Evolutionary conservation across 139 green algal species (phyloP).

Genomic region (Micractinium sp.): DNA sequence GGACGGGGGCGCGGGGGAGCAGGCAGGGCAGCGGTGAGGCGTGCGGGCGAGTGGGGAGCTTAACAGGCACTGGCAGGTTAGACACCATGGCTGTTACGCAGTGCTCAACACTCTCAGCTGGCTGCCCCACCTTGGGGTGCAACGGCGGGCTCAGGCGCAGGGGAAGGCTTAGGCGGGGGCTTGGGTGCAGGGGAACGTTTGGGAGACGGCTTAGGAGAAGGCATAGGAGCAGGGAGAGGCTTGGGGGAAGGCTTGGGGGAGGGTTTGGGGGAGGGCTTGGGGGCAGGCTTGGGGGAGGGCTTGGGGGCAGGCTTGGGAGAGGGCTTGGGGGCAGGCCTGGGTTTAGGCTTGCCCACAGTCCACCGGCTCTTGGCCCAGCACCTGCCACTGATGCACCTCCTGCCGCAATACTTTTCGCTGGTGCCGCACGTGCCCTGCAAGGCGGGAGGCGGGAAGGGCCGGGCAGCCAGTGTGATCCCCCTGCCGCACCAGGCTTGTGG

Average conservation of each 20-base stretch:
- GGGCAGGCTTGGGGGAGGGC: background rate
- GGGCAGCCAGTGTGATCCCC: too few species aligned
- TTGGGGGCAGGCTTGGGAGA: background rate
- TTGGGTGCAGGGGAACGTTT: background rate
- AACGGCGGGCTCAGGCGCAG: background rate
- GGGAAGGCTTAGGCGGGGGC: background rate
- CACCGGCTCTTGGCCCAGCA: slow-evolving; percentile 8
- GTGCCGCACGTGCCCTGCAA: slow-evolving; percentile 16
- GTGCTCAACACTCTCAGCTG: background rate
- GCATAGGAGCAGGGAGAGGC: background rate
- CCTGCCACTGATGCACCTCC: background rate
- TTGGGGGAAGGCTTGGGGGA: background rate
- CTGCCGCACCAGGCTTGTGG: too few species aligned
- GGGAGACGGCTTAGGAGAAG: background rate
- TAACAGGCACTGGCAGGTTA: too few species aligned
- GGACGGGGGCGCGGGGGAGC: too few species aligned
- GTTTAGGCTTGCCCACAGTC: background rate
- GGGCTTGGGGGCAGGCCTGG: background rate
- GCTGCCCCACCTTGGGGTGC: background rate
- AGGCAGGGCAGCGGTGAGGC: background rate
- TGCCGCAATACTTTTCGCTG: slow-evolving; percentile 11
- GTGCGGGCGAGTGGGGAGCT: too few species aligned
- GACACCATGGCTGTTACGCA: too few species aligned
- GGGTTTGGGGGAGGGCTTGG: background rate
- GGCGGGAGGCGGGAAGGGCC: too few species aligned